A percentile compares a stretch with the other conserved stretches of the same genome.
Evolutionary conservation across 2,329 filamentous ascomycete species (phyloP).

Genomic region (Chrysoporthe puriensis): DNA sequence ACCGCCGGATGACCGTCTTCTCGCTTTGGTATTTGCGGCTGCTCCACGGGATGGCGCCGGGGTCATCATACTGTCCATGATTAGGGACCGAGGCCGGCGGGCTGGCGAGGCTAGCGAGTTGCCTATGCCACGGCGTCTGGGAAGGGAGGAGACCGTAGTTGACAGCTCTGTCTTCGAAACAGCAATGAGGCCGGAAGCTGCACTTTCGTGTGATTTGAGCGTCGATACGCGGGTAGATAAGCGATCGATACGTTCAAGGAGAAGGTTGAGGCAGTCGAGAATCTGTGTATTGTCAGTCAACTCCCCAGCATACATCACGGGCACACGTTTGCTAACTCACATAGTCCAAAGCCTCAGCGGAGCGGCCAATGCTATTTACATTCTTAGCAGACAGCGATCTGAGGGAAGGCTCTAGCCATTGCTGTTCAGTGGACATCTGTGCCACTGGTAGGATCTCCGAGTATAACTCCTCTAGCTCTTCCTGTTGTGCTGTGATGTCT

Average conservation of each 20-base stretch:
- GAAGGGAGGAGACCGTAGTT: conserved; percentile 28
- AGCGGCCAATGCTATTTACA: conserved; percentile 48
- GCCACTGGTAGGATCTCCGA: conserved; percentile 71
- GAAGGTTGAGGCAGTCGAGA: conserved; percentile 54
- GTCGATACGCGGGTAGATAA: conserved; percentile 48
- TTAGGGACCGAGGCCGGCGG: conserved; percentile 33
- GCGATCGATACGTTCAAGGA: conserved; percentile 51
- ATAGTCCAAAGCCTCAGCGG: conserved; percentile 54
- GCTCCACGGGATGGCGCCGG: conserved; percentile 16
- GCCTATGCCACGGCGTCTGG: conserved; percentile 35
- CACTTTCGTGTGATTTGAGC: conserved; percentile 50
- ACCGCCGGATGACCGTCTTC: conserved; percentile 43
- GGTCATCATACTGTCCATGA: conserved; percentile 18
- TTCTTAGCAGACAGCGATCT: conserved; percentile 48
- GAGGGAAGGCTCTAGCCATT: conserved; percentile 65
- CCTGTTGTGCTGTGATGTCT: conserved; percentile 57
- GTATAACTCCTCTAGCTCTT: conserved; percentile 71
- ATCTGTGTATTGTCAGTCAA: conserved; percentile 45
- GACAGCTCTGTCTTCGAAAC: conserved; percentile 51
- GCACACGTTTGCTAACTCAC: conserved; percentile 41
- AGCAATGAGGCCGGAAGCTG: conserved; percentile 43
- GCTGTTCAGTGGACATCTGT: conserved; percentile 71
- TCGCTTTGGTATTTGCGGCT: conserved; percentile 27
- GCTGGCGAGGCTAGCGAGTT: conserved; percentile 38
- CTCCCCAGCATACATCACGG: too few species aligned